These are phyloP conservation scores for Peribolospora baueri DNA, from an alignment of 768 basidiomycete species.

Conservation along the genomic window DNA sequence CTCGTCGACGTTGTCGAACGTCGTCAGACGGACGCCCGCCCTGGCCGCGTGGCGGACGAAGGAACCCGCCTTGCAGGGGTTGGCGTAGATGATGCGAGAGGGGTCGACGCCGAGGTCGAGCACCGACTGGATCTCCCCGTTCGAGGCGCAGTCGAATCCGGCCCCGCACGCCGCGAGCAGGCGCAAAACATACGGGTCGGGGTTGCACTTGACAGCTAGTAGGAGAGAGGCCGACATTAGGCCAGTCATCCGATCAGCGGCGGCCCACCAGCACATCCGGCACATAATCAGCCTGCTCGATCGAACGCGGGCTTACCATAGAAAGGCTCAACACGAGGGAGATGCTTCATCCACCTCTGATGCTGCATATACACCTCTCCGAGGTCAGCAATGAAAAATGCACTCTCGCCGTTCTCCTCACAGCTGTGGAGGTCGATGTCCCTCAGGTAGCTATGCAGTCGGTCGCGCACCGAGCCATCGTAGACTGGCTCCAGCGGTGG, in stretches of 20 bases:
- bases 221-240: neutral
- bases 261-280: constrained; percentile 16
- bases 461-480: too few relatives aligned
- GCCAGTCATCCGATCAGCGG: neutral
- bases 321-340: constrained; percentile 76
- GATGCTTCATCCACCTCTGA: constrained; percentile 46
- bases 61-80: constrained; percentile 90
- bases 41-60: constrained; percentile 69
- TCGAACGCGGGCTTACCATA: constrained; percentile 40
- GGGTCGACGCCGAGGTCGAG: constrained; percentile 42
- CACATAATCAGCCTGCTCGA: neutral
- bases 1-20: constrained; percentile 94
- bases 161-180: constrained; percentile 70
- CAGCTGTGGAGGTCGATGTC: constrained; percentile 15
- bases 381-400: constrained; percentile 91
- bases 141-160: constrained; percentile 94
- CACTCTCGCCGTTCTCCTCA: constrained; percentile 50
- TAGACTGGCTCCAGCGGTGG: too few relatives aligned
- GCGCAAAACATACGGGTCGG: constrained; percentile 78
- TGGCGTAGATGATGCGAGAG: constrained; percentile 78
- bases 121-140: constrained; percentile 67
- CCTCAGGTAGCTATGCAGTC: too few relatives aligned
- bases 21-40: constrained; percentile 70
- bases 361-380: constrained; percentile 65
- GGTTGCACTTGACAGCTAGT: constrained; percentile 89